phyloP scores from a whole-genome alignment of 495 filamentous ascomycete genomes.

The Rusavskia elegans region DNA sequence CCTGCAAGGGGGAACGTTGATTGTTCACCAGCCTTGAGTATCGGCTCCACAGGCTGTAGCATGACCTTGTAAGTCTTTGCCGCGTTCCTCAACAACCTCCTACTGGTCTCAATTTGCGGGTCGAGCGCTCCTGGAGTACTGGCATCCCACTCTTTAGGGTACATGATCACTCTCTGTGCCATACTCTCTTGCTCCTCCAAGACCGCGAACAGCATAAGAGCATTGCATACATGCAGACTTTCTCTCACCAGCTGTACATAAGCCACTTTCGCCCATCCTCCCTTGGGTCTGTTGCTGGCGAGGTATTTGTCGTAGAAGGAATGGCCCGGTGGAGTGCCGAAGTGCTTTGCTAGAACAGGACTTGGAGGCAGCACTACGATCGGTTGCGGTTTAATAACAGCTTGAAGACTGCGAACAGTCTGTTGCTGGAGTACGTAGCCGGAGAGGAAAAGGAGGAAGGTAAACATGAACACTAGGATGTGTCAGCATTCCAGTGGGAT shows the following conservation, averaged over 20 bases:
- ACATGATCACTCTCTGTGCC: slow-evolving; percentile 26
- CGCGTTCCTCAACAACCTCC: slow-evolving; percentile 24
- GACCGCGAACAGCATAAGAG: slow-evolving; percentile 29
- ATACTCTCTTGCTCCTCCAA: slow-evolving; percentile 25
- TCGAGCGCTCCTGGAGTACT: slow-evolving; percentile 6
- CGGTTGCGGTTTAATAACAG: slow-evolving; percentile 25
- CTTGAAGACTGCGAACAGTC: slow-evolving; percentile 46
- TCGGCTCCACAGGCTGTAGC: slow-evolving; percentile 22
- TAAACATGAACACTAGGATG: slow-evolving; percentile 36
- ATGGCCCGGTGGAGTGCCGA: slow-evolving; percentile 14
- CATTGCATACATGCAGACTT: slow-evolving; percentile 26
- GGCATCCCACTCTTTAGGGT: slow-evolving; percentile 25
- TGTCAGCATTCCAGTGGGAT: neutral
- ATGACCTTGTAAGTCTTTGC: slow-evolving; percentile 25
- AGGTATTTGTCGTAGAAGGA: slow-evolving; percentile 19
- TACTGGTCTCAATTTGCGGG: slow-evolving; percentile 20
- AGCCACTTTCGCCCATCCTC: slow-evolving; percentile 21
- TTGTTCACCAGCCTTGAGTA: slow-evolving; percentile 14
- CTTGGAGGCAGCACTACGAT: slow-evolving; percentile 2
- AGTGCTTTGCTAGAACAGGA: slow-evolving; percentile 12
- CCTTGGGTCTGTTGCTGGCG: slow-evolving; percentile 18
- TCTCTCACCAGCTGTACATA: slow-evolving; percentile 27
- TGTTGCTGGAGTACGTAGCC: slow-evolving; percentile 58
- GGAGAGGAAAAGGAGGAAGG: slow-evolving; percentile 48
- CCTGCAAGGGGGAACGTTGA: slow-evolving; percentile 19